These are phyloP conservation scores for Abelmoschus esculentus DNA, from an alignment of 345 rosid genomes.

Conservation along the genomic window DNA sequence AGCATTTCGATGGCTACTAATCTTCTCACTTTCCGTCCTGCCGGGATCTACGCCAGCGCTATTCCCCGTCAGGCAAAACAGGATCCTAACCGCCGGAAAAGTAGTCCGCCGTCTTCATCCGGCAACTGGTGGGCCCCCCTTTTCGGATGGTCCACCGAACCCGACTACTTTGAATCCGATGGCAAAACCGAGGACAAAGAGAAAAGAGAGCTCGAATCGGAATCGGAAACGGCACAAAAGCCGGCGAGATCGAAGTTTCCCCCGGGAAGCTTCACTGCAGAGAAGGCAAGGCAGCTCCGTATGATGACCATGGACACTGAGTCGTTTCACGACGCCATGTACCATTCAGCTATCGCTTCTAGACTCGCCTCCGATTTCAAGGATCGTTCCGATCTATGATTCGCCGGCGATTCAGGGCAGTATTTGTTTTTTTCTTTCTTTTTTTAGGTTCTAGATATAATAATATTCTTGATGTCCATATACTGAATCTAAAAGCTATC, in stretches of 20 bases:
- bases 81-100: conserved; percentile 16
- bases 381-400: conserved; percentile 17
- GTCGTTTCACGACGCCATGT: conserved; percentile 63
- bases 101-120: conserved; percentile 13
- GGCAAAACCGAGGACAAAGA: neutral
- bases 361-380: conserved; percentile 50
- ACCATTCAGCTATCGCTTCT: conserved; percentile 63
- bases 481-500: too few relatives aligned
- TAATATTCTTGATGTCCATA: neutral
- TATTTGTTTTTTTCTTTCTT: neutral
- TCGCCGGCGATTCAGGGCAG: neutral
- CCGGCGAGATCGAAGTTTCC: conserved; percentile 23
- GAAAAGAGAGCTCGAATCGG: neutral
- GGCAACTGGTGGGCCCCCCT: conserved; percentile 51
- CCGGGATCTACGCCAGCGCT: conserved; percentile 18
- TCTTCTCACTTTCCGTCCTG: conserved; percentile 19
- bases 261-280: conserved; percentile 48
- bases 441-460: neutral
- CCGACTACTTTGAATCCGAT: conserved; percentile 41
- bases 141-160: conserved; percentile 47
- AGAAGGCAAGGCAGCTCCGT: conserved; percentile 57
- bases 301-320: conserved; percentile 35
- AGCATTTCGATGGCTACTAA: conserved; percentile 28
- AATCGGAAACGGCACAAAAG: conserved; percentile 7
- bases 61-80: conserved; percentile 11